phyloP scores from a whole-genome alignment of 2,329 filamentous ascomycete genomes.

The Colletotrichum spaethianum region DNA sequence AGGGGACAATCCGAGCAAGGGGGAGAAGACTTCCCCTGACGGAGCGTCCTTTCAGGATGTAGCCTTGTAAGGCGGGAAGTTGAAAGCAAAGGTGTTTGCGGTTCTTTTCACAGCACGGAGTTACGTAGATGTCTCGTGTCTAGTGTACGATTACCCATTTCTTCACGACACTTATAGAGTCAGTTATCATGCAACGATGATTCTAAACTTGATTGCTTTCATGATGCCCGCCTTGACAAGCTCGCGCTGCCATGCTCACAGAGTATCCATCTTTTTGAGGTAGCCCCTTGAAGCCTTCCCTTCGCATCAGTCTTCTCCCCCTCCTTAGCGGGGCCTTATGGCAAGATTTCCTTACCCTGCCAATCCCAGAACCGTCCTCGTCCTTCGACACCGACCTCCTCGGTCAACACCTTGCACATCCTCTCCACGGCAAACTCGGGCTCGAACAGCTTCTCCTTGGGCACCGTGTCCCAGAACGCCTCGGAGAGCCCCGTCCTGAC shows the following conservation, averaged over 20 bases:
- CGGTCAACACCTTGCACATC: slow-evolving; percentile 71
- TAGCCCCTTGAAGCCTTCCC: neutral
- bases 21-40: slow-evolving; percentile 65
- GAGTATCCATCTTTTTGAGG: neutral
- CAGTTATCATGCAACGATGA: slow-evolving; percentile 16
- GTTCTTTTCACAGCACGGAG: slow-evolving; percentile 34
- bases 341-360: slow-evolving; percentile 74
- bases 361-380: slow-evolving; percentile 79
- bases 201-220: neutral
- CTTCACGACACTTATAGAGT: slow-evolving; percentile 27
- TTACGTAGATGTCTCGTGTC: slow-evolving; percentile 31
- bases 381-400: slow-evolving; percentile 62
- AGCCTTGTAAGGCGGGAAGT: slow-evolving; percentile 60
- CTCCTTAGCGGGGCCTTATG: slow-evolving; percentile 54
- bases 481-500: slow-evolving; percentile 81
- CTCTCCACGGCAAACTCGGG: slow-evolving; percentile 76
- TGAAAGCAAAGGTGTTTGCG: neutral
- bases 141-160: slow-evolving; percentile 33
- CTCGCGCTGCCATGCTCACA: neutral
- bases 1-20: slow-evolving; percentile 46
- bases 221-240: neutral
- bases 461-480: slow-evolving; percentile 79
- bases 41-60: slow-evolving; percentile 76
- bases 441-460: slow-evolving; percentile 74
- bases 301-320: neutral